Evolutionary conservation across 352 stramenopile genomes (phyloP), one percentile per base, ranked within the genome.

Genomic region (Pythium dissotocum): DNA sequence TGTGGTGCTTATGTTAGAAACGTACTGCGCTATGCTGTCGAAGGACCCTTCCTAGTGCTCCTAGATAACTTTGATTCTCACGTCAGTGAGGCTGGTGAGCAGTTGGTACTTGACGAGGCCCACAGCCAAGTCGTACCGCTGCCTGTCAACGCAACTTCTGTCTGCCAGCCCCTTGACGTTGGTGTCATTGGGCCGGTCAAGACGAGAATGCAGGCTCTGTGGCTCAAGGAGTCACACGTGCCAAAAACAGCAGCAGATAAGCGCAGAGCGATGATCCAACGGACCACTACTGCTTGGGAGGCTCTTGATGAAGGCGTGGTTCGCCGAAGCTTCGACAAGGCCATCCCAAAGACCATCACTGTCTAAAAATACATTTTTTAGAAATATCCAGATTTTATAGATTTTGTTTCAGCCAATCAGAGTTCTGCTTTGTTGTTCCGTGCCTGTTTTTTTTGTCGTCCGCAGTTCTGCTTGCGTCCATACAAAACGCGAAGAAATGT

Each of bases 61-160:
- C 13, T 75, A 14, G 67, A 75, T 52, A 72, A 70, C 16, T 71
- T 74, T 28, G 68, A 74, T n/a, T 6, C 62, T 16, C 62, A 71
- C 52, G 63, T 71, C 12, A 74, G 57, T 48, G 46, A 51, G 2
- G 62, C 24, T 12, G 56, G 57, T n/a, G 6, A 67, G 33, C 2
- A 14, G 1, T n/a, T 58, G 30, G 57, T 64, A 4, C 46, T 28
- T 5, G 53, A 68, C 1, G 48, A 63, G 18, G 52, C 61, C 2
- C 46, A 56, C 21, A 67, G 35, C 30, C 28, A 61, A 1, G 16
- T 71, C 13, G 14, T 2, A 13, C 52, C 52, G 14, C 28, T 75
- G 1, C 68, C 68, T 1, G 28, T 59, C 8, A 76, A 76, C 59
- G 42, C 59, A 0, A 72, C 69, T 4, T 68, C 63, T 3, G 59